Base-by-base conservation (phyloP, 768 basidiomycete genomes). In the Lactarius hengduanensis region DNA sequence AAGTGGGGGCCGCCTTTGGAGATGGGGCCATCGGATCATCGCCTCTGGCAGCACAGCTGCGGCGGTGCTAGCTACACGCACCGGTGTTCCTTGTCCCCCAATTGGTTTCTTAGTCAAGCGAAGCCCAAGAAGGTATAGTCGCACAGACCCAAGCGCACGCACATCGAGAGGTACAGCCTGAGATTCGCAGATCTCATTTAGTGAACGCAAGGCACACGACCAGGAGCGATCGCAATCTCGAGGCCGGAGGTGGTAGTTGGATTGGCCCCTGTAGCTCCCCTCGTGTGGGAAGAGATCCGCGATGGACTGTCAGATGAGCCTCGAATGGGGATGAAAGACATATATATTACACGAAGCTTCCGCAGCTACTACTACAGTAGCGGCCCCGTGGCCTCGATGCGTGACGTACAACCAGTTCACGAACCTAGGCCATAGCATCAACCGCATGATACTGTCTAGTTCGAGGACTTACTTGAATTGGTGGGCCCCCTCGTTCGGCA, bases 241-340 rank as follows among this genome's bases (percentile, higher is more conserved):
- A 0, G 4, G 15, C 38, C 15, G 10, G 38, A 38, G 36, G 13
- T 10, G 38, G 38, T 40, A 40, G 15, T 40, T 40, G 4, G 38
- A 13, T 16, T 9, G 34, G 34, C 34, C 34, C 34, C 34, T 34
- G 9, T 34, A 34, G 32, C 0, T 20, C 38, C 28, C 53, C 20
- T 57, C 62, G 61, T 57, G 16, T 26, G 59, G 53, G 53, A 40
- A 50, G n/a, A 43, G 55, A 66, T 66, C 66, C 58, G 57, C 58
- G 41, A 8, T 11, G 22, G 4, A n/a, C 15, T 28, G 9, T 32
- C 50, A 26, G 36, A 10, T 56, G 38, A 55, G 59, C 26, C 43
- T 20, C 43, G 54, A 57, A 53, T 30, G 34, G 58, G 7, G 43
- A 40, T 18, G 32, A 57, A n/a, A 11, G 40, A 9, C 30, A 38